A percentile compares a stretch with the other conserved stretches of the same genome.
These are phyloP conservation scores for Lachnellula arida DNA, from an alignment of 2,329 filamentous ascomycete genomes.

Conservation along the genomic window DNA sequence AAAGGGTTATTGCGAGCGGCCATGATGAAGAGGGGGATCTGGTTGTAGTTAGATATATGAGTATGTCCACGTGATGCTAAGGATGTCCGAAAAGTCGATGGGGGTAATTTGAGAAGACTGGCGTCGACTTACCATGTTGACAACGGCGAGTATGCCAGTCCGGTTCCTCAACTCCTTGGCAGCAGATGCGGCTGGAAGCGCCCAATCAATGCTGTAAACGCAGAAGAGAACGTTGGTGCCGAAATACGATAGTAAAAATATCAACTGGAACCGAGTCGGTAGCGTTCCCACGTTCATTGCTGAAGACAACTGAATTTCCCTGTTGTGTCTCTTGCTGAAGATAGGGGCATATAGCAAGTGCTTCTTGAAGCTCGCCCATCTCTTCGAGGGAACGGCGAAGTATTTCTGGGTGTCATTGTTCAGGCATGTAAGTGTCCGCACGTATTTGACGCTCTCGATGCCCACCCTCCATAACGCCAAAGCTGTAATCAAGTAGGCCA, in stretches of 20 bases:
- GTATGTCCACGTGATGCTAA: slow-evolving; percentile 8
- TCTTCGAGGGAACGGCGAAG: slow-evolving; percentile 57
- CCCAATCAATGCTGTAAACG: slow-evolving; percentile 59
- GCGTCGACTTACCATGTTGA: slow-evolving; percentile 61
- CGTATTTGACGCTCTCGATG: slow-evolving; percentile 58
- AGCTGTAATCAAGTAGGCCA: slow-evolving; percentile 57
- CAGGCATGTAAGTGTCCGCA: slow-evolving; percentile 70
- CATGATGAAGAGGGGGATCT: slow-evolving; percentile 66
- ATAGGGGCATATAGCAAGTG: slow-evolving; percentile 67
- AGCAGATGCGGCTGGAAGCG: slow-evolving; percentile 40
- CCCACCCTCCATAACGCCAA: slow-evolving; percentile 64
- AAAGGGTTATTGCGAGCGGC: slow-evolving; percentile 75
- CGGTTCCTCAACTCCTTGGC: slow-evolving; percentile 57
- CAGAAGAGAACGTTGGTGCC: slow-evolving; percentile 74
- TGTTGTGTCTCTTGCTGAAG: slow-evolving; percentile 70
- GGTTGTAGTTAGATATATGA: slow-evolving; percentile 5
- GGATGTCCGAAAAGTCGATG: background rate
- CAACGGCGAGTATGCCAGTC: slow-evolving; percentile 62
- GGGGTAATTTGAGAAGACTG: background rate
- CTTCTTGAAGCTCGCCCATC: slow-evolving; percentile 59
- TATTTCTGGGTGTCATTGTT: slow-evolving; percentile 76
- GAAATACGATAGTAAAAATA: slow-evolving; percentile 65
- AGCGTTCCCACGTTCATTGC: slow-evolving; percentile 71
- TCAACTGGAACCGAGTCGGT: slow-evolving; percentile 71
- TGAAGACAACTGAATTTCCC: slow-evolving; percentile 62